Evolutionary conservation across 2,329 filamentous ascomycete genomes (phyloP).

Genomic region (Ceratocystis harringtonii): DNA sequence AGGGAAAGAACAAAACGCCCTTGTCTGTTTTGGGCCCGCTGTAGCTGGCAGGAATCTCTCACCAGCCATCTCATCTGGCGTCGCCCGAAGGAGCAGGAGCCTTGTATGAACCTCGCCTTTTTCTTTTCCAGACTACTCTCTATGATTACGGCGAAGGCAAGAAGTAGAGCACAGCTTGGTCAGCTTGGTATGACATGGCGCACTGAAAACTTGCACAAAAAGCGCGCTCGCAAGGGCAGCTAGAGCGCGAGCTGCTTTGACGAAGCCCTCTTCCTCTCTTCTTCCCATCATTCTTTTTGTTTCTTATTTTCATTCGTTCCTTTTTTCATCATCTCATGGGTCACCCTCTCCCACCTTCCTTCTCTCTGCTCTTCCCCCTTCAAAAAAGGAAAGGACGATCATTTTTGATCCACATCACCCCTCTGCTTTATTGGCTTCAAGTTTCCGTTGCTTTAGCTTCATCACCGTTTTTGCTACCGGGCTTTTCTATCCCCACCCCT

Average conservation of each 20-base stretch:
- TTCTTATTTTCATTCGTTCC: background rate
- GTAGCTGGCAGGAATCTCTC: background rate
- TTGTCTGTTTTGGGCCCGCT: background rate
- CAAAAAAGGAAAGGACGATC: conserved; percentile 4
- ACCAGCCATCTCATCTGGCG: conserved; percentile 1
- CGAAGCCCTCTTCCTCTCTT: background rate
- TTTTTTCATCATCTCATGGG: background rate
- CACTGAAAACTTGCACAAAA: background rate
- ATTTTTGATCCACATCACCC: conserved; percentile 3
- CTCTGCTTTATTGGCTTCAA: conserved; percentile 6
- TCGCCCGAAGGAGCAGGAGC: background rate
- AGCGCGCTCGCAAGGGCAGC: background rate
- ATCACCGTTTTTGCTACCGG: background rate
- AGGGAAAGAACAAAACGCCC: background rate
- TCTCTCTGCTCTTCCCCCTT: background rate
- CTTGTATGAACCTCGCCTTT: background rate
- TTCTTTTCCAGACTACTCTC: background rate
- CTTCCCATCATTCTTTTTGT: background rate
- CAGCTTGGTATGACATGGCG: background rate
- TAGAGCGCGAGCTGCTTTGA: background rate
- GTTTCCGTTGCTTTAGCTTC: conserved; percentile 6
- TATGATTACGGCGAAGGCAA: background rate
- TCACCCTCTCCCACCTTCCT: background rate
- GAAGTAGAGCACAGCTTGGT: background rate
- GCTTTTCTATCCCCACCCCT: background rate